phyloP scores from a whole-genome alignment of 805 yeast species.

The Hyphopichia homilentoma region DNA sequence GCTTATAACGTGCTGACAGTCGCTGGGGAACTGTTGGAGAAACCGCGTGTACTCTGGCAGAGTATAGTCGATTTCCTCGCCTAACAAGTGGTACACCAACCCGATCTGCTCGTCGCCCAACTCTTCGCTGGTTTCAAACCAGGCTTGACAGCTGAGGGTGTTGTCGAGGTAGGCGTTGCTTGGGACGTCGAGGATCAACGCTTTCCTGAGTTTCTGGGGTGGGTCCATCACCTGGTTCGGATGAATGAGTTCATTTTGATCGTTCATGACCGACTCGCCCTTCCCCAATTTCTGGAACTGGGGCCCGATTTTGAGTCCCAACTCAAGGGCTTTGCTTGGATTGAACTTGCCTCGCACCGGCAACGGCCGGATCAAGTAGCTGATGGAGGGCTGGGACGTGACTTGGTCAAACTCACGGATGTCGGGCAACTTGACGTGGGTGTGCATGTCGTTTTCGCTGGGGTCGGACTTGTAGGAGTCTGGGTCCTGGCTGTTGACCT shows the following conservation, averaged over 20 bases:
- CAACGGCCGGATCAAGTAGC: conserved; percentile 63
- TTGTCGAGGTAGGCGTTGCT: conserved; percentile 36
- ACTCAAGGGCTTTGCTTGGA: conserved; percentile 55
- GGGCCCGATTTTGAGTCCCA: conserved; percentile 69
- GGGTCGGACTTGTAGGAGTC: conserved; percentile 35
- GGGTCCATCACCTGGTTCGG: conserved; percentile 75
- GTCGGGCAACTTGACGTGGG: conserved; percentile 31
- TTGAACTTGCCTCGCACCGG: conserved; percentile 77
- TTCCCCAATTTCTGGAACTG: conserved; percentile 55
- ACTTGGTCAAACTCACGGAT: conserved; percentile 19
- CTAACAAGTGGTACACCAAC: conserved; percentile 73
- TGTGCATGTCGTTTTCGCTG: conserved; percentile 34
- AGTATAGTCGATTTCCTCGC: conserved; percentile 49
- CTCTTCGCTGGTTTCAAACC: conserved; percentile 31
- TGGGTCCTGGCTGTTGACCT: conserved; percentile 35
- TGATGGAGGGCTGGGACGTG: conserved; percentile 47
- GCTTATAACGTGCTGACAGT: conserved; percentile 63
- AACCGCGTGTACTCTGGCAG: conserved; percentile 45
- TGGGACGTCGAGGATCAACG: conserved; percentile 76
- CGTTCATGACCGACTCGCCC: conserved; percentile 55
- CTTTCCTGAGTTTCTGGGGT: conserved; percentile 52
- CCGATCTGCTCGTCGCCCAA: conserved; percentile 38
- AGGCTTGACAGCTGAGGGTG: conserved; percentile 20
- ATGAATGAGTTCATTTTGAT: conserved; percentile 52
- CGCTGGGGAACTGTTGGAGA: conserved; percentile 49